Conservation (phyloP, 1,284 basidiomycete species). For the Microbotryomycetes sp. region DNA sequence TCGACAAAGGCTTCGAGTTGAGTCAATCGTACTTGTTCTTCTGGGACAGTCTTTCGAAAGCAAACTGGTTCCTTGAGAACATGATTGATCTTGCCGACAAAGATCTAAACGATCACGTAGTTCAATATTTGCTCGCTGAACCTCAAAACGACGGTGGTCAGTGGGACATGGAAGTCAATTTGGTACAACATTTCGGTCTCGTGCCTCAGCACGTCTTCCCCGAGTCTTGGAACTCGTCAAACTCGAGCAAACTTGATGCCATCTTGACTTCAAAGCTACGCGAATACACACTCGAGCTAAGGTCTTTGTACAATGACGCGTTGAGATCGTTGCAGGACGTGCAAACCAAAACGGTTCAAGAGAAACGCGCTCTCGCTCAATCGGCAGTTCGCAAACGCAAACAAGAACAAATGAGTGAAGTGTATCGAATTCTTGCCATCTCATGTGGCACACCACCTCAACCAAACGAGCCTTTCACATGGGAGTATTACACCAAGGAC, state of each 20-base stretch:
- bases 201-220: constrained; percentile 69
- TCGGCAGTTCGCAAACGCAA: constrained; percentile 54
- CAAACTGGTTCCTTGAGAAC: constrained; percentile 87
- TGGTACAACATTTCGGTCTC: constrained; percentile 75
- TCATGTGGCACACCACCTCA: constrained; percentile 76
- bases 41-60: constrained; percentile 37
- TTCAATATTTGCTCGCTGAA: constrained; percentile 66
- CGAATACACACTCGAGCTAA: constrained; percentile 78
- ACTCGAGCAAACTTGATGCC: constrained; percentile 64
- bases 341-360: constrained; percentile 9
- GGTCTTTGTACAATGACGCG: constrained; percentile 50
- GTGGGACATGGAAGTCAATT: constrained; percentile 90
- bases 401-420: constrained; percentile 69
- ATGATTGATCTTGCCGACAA: constrained; percentile 74
- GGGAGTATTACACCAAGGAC: constrained; percentile 68
- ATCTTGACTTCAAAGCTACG: constrained; percentile 79
- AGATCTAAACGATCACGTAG: constrained; percentile 72
- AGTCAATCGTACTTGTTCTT: constrained; percentile 85
- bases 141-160: constrained; percentile 89
- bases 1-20: constrained; percentile 46
- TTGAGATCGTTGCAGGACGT: constrained; percentile 45
- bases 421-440: constrained; percentile 80
- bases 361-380: constrained; percentile 31
- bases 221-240: constrained; percentile 74
- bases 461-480: constrained; percentile 65